Conservation (phyloP, 2,329 filamentous ascomycete genomes). For the Aspergillus ibericus region DNA sequence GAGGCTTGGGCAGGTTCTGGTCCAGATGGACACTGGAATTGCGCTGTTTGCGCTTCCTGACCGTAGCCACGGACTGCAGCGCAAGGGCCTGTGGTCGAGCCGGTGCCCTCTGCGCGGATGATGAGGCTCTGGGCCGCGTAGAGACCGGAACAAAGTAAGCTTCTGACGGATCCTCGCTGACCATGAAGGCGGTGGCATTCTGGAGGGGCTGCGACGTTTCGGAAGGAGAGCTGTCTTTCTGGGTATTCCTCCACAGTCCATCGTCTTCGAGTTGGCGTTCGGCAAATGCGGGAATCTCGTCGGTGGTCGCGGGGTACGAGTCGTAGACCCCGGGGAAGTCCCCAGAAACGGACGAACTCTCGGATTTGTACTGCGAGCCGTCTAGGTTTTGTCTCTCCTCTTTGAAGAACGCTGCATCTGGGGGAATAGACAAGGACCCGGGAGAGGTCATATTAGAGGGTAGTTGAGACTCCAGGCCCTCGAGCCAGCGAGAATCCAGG, state of each 20-base stretch:
- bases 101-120: constrained; percentile 24
- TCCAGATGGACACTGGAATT: constrained; percentile 29
- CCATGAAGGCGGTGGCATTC: constrained; percentile 37
- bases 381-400: constrained; percentile 26
- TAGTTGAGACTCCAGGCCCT: constrained; percentile 34
- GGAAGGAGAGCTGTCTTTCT: constrained; percentile 26
- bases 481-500: constrained; percentile 37
- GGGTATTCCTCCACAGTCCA: constrained; percentile 30
- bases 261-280: constrained; percentile 35
- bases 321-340: constrained; percentile 37
- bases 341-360: constrained; percentile 39
- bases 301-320: constrained; percentile 34
- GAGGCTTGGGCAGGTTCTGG: constrained; percentile 30
- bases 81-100: constrained; percentile 32
- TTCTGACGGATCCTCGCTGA: constrained; percentile 36
- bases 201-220: constrained; percentile 26
- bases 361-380: constrained; percentile 36
- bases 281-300: constrained; percentile 30
- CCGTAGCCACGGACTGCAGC: constrained; percentile 32
- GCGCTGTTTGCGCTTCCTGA: constrained; percentile 40
- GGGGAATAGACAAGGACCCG: constrained; percentile 23
- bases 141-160: constrained; percentile 27
- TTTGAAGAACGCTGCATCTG: constrained; percentile 17
- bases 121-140: constrained; percentile 25
- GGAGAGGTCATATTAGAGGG: constrained; percentile 31